Conservation (phyloP, 306 rosid species). For the Cicer chorassanicum region DNA sequence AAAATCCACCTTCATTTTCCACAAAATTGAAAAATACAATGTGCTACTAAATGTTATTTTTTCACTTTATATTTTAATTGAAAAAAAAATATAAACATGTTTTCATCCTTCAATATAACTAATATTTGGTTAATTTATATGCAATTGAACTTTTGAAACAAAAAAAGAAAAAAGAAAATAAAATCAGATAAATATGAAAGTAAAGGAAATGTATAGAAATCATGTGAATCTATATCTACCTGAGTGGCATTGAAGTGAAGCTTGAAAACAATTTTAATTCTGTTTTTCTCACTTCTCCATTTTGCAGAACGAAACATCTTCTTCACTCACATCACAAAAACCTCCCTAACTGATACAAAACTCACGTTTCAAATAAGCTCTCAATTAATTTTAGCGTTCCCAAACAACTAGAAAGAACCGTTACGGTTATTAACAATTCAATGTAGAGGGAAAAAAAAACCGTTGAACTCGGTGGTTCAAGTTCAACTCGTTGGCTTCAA, state of each 20-base stretch:
- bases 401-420: slow-evolving; percentile 36
- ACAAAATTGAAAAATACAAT: slow-evolving; percentile 22
- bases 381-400: neutral
- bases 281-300: slow-evolving; percentile 92
- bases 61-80: slow-evolving; percentile 8
- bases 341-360: slow-evolving; percentile 22
- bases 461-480: slow-evolving; percentile 36
- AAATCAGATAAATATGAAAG: neutral
- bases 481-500: slow-evolving; percentile 39
- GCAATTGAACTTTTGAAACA: neutral
- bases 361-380: slow-evolving; percentile 41
- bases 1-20: slow-evolving; percentile 25
- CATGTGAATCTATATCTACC: slow-evolving; percentile 58
- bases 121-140: neutral
- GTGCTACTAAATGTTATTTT: slow-evolving; percentile 1
- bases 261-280: slow-evolving; percentile 74
- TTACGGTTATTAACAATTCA: slow-evolving; percentile 39
- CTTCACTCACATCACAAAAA: slow-evolving; percentile 28
- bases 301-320: slow-evolving; percentile 84
- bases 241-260: slow-evolving; percentile 81
- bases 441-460: slow-evolving; percentile 31
- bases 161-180: neutral
- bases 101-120: slow-evolving; percentile 34
- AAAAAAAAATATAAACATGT: too few species aligned
- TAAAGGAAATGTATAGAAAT: neutral